A percentile compares a stretch with the other conserved stretches of the same genome.
These are phyloP conservation scores for Thalassiosira exigua DNA, from an alignment of 352 stramenopile genomes.

Conservation along the genomic window DNA sequence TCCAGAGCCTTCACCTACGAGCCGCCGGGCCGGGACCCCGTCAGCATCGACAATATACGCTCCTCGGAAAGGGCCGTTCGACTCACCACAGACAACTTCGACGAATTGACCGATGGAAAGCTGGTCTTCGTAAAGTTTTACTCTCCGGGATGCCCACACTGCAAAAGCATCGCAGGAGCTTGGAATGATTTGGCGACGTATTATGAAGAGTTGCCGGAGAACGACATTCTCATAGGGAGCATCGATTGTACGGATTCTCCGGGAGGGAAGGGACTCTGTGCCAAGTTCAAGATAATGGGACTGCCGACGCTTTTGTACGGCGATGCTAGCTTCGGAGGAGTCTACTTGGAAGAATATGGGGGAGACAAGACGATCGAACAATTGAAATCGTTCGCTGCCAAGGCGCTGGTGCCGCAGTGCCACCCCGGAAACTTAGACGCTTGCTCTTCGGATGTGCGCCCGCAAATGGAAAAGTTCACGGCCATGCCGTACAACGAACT, in stretches of 20 bases:
- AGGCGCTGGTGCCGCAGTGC: constrained; percentile 61
- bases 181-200: constrained; percentile 55
- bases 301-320: constrained; percentile 70
- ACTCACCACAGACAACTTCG: constrained; percentile 55
- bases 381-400: constrained; percentile 59
- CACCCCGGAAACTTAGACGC: constrained; percentile 59
- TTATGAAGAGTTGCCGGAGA: constrained; percentile 31
- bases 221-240: constrained; percentile 62
- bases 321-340: constrained; percentile 50
- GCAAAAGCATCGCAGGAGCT: constrained; percentile 37
- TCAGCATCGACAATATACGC: constrained; percentile 48
- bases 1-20: constrained; percentile 44
- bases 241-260: constrained; percentile 67
- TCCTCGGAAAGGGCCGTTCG: constrained; percentile 23
- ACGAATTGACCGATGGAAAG: constrained; percentile 52
- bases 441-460: constrained; percentile 52
- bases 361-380: constrained; percentile 54
- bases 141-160: constrained; percentile 54
- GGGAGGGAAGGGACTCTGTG: constrained; percentile 54
- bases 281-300: constrained; percentile 51
- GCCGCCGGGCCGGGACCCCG: constrained; percentile 41
- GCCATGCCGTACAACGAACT: constrained; percentile 66
- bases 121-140: constrained; percentile 60
- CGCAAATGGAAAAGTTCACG: constrained; percentile 63
- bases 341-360: constrained; percentile 67